These are phyloP conservation scores for Voacanga thouarsii DNA, from an alignment of 257 asterid species.

Conservation along the genomic window DNA sequence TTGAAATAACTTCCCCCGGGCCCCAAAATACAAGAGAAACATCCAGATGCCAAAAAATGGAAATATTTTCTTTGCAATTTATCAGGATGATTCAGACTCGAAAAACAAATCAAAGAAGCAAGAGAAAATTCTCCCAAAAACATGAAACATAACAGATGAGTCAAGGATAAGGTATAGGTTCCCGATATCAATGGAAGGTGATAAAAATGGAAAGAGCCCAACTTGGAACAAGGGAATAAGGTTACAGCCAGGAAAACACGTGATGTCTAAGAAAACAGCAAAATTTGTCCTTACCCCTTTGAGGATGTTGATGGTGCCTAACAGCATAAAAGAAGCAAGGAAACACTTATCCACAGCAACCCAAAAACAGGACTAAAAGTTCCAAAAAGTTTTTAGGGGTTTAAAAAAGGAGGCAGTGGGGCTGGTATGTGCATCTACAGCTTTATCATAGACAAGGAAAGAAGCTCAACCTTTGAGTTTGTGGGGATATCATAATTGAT, in stretches of 20 bases:
- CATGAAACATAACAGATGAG: neutral
- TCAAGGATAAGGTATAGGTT: neutral
- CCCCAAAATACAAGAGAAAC: neutral
- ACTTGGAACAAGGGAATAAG: neutral
- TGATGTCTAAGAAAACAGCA: neutral
- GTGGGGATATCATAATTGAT: constrained; percentile 88
- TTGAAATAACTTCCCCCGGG: neutral
- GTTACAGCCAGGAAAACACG: neutral
- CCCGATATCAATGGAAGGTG: neutral
- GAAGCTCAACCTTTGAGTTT: constrained; percentile 68
- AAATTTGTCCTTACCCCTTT: neutral
- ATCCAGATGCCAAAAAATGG: neutral
- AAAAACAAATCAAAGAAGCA: neutral
- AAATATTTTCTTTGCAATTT: too few relatives aligned
- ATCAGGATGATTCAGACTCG: neutral
- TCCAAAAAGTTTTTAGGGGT: neutral
- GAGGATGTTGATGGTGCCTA: neutral
- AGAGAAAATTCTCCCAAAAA: neutral
- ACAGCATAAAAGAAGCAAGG: neutral
- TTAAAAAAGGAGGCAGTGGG: neutral
- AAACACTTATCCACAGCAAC: neutral
- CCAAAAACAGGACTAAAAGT: neutral
- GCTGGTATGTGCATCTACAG: neutral
- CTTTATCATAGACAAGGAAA: neutral
- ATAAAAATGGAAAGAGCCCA: neutral